Evolutionary conservation across 192 early-diverging fungal genomes (phyloP).

Genomic region (Coemansia sp.): DNA sequence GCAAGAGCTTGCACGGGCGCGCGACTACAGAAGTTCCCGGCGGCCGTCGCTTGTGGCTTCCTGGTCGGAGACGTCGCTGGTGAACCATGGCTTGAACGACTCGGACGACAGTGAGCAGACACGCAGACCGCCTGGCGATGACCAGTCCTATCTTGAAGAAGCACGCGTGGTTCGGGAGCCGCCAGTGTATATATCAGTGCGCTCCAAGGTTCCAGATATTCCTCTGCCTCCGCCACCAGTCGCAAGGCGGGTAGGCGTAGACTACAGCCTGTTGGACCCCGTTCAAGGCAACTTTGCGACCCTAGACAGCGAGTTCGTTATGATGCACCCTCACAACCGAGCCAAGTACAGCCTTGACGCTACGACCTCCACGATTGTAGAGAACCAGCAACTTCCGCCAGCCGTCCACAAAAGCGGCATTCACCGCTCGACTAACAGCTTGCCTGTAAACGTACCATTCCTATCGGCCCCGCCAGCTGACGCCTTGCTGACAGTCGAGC

Average conservation of each 20-base stretch:
- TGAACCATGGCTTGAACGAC: neutral
- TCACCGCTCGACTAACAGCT: constrained; percentile 31
- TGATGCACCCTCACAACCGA: constrained; percentile 12
- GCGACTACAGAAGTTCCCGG: constrained; percentile 17
- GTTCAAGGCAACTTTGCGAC: constrained; percentile 20
- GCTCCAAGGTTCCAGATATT: constrained; percentile 14
- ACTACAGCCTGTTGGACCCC: constrained; percentile 1
- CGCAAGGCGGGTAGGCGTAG: neutral
- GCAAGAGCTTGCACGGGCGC: constrained; percentile 22
- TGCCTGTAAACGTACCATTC: constrained; percentile 28
- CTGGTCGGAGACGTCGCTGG: constrained; percentile 28
- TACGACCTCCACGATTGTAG: neutral
- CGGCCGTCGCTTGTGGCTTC: constrained; percentile 33
- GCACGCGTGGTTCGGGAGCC: neutral
- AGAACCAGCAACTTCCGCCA: constrained; percentile 7
- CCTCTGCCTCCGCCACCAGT: constrained; percentile 31
- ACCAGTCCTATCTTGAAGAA: neutral
- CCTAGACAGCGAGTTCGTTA: neutral
- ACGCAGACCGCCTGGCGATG: neutral
- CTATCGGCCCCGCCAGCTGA: constrained; percentile 27
- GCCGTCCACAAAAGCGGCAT: constrained; percentile 21
- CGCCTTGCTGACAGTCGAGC: constrained; percentile 10
- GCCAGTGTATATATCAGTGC: neutral
- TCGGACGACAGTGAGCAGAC: constrained; percentile 10
- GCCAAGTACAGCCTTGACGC: constrained; percentile 22